Percentiles rank a stretch among this genome's conserved stretches.
These are phyloP conservation scores for Sporothrix mexicana DNA, from an alignment of 2,329 filamentous ascomycete genomes.

Conservation along the genomic window DNA sequence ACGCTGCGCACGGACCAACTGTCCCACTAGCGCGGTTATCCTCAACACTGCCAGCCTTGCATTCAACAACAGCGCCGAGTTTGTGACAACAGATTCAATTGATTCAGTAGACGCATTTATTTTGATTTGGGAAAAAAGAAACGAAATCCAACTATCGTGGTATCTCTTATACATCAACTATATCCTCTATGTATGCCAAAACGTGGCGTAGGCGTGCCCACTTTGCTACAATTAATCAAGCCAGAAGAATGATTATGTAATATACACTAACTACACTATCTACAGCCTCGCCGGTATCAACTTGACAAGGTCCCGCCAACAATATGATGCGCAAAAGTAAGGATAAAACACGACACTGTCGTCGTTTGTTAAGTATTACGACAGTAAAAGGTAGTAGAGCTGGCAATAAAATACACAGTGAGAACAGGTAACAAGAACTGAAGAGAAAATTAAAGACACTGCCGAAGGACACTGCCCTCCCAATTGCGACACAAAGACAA, in stretches of 20 bases:
- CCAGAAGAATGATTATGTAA: too few relatives aligned
- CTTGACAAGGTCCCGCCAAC: not conserved
- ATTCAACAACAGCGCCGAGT: not conserved
- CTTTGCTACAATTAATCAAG: too few relatives aligned
- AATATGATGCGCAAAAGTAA: not conserved
- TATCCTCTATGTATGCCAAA: too few relatives aligned
- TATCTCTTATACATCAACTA: too few relatives aligned
- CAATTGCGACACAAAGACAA: not conserved
- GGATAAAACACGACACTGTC: not conserved
- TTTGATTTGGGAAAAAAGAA: too few relatives aligned
- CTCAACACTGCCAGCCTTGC: not conserved
- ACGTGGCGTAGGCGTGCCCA: too few relatives aligned
- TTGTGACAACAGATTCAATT: not conserved
- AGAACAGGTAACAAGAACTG: not conserved
- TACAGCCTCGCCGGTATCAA: not conserved
- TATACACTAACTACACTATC: not conserved
- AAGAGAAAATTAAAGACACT: not conserved
- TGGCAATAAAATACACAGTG: not conserved
- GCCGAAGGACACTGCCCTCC: not conserved
- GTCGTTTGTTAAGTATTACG: not conserved
- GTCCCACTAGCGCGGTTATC: constrained; percentile 1
- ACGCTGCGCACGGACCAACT: constrained; percentile 15
- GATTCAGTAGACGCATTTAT: too few relatives aligned
- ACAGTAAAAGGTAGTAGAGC: not conserved
- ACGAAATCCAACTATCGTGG: too few relatives aligned